Percentiles rank a stretch among this genome's conserved stretches.
phyloP scores from a whole-genome alignment of 139 green algal species.

The Micractinium conductrix region DNA sequence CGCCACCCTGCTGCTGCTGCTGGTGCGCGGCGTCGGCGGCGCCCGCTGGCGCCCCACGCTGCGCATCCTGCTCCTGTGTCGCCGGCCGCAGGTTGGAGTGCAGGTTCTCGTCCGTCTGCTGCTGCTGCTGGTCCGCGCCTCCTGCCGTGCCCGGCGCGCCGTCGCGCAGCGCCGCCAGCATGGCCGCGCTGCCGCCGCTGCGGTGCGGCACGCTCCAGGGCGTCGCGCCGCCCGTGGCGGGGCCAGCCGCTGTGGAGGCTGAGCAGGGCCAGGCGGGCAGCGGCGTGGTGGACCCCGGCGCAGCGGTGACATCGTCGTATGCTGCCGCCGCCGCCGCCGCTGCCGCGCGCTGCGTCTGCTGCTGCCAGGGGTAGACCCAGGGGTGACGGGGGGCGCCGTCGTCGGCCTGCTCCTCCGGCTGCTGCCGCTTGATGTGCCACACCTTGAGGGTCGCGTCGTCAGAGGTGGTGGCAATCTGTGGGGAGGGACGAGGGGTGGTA shows the following conservation, averaged over 20 bases:
- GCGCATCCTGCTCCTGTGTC: not conserved
- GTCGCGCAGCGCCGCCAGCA: slow-evolving; percentile 10
- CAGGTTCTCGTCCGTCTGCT: not conserved
- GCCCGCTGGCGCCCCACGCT: not conserved
- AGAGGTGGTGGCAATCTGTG: slow-evolving; percentile 60
- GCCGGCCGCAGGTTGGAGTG: not conserved
- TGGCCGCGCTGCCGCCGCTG: not conserved
- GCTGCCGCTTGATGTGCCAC: slow-evolving; percentile 57
- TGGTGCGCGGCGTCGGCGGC: not conserved
- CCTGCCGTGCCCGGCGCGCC: not conserved
- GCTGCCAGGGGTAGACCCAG: slow-evolving; percentile 10
- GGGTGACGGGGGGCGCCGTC: not conserved
- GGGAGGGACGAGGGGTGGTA: not conserved
- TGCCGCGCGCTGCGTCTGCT: not conserved
- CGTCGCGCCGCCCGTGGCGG: not conserved
- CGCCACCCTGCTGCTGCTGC: not conserved
- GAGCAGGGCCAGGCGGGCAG: not conserved
- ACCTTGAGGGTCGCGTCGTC: slow-evolving; percentile 72
- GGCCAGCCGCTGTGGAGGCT: not conserved
- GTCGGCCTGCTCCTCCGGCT: slow-evolving; percentile 30
- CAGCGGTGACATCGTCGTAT: not conserved
- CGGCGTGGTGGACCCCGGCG: not conserved
- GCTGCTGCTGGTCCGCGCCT: not conserved
- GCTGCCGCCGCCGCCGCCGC: slow-evolving; percentile 7
- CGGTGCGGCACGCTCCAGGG: not conserved